Percentiles rank a stretch among this genome's conserved stretches.
Conservation (phyloP, 164 flowering plant genomes). For the Aristolochia californica region DNA sequence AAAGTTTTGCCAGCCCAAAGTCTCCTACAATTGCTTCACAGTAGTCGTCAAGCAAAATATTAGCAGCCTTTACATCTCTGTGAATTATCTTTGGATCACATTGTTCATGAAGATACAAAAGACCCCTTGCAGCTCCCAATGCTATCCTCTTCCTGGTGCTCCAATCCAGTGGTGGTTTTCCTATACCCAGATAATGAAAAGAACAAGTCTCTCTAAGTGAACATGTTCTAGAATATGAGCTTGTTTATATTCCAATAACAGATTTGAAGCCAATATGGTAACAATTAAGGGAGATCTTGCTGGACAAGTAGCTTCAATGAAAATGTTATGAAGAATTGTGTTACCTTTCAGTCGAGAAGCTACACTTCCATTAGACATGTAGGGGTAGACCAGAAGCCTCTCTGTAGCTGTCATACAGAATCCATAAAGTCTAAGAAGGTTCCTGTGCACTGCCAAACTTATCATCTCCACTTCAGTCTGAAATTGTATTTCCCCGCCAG, state of each 20-base stretch:
- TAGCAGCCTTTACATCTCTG: slow-evolving; percentile 90
- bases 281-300: neutral
- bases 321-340: neutral
- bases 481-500: slow-evolving; percentile 69
- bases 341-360: slow-evolving; percentile 74
- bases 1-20: slow-evolving; percentile 86
- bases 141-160: slow-evolving; percentile 75
- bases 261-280: too few species aligned
- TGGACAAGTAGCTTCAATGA: neutral
- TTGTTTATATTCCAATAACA: too few species aligned
- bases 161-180: slow-evolving; percentile 72
- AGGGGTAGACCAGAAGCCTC: slow-evolving; percentile 65
- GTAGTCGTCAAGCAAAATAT: slow-evolving; percentile 75
- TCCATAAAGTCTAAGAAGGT: slow-evolving; percentile 59
- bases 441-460: slow-evolving; percentile 71
- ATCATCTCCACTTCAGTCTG: slow-evolving; percentile 86
- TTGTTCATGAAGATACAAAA: slow-evolving; percentile 83
- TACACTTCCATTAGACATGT: slow-evolving; percentile 82
- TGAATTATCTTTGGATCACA: slow-evolving; percentile 94
- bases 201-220: too few species aligned
- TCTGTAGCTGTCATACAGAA: slow-evolving; percentile 61
- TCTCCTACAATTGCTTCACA: slow-evolving; percentile 93
- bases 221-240: too few species aligned
- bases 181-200: slow-evolving; percentile 17
- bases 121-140: slow-evolving; percentile 75